These are phyloP conservation scores for Serendipita sp. DNA, from an alignment of 768 basidiomycete genomes.

Conservation along the genomic window DNA sequence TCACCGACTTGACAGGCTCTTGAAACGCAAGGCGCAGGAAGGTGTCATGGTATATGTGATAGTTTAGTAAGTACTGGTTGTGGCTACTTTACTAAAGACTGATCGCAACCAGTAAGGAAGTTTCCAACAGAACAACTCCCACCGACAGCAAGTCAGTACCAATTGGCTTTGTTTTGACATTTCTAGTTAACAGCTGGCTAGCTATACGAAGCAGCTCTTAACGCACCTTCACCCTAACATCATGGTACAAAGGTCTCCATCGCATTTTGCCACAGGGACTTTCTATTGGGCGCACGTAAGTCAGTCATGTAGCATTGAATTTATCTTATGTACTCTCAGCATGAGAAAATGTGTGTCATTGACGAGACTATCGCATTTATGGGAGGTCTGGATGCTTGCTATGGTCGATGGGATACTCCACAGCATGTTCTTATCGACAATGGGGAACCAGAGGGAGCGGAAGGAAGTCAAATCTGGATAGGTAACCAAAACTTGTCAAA, in stretches of 20 bases:
- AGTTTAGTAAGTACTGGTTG: constrained; percentile 48
- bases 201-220: constrained; percentile 77
- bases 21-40: constrained; percentile 84
- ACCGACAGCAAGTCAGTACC: constrained; percentile 70
- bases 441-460: constrained; percentile 35
- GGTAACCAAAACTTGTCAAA: constrained; percentile 29
- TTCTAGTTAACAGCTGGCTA: constrained; percentile 15
- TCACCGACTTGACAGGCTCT: constrained; percentile 57
- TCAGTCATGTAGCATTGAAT: not conserved
- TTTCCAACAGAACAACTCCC: constrained; percentile 86
- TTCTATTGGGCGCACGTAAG: constrained; percentile 97
- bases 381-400: constrained; percentile 92
- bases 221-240: constrained; percentile 76
- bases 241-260: constrained; percentile 91
- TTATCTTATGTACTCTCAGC: constrained; percentile 29
- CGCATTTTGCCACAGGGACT: constrained; percentile 92
- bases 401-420: constrained; percentile 94
- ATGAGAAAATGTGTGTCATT: constrained; percentile 95
- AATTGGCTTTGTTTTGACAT: not conserved
- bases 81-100: not conserved
- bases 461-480: constrained; percentile 62
- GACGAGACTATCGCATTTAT: constrained; percentile 96
- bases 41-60: constrained; percentile 95
- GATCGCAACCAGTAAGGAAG: constrained; percentile 55
- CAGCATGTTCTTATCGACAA: constrained; percentile 87